Conservation (phyloP, 2,329 filamentous ascomycete genomes). For the Botryotinia calthae region DNA sequence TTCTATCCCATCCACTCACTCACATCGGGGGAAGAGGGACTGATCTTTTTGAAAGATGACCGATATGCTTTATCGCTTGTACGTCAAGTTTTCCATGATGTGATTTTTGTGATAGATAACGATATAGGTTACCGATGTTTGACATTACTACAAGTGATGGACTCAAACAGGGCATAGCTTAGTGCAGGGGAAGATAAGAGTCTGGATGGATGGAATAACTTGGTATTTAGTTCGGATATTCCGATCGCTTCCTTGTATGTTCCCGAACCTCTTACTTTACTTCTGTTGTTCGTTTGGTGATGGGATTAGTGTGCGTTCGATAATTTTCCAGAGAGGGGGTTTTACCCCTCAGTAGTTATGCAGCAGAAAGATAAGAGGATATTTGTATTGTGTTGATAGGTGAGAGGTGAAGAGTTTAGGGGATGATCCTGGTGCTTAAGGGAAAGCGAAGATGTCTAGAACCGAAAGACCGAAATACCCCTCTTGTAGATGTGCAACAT, state of each 20-base stretch:
- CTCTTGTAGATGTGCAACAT: background rate
- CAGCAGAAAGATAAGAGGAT: background rate
- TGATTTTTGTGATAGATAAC: background rate
- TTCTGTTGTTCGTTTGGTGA: background rate
- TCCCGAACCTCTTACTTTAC: background rate
- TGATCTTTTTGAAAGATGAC: background rate
- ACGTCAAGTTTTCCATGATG: background rate
- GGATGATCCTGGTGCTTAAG: background rate
- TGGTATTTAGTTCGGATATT: background rate
- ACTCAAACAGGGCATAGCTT: background rate
- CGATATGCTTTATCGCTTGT: background rate
- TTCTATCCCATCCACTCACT: background rate
- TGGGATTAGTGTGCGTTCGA: background rate
- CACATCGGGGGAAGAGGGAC: background rate
- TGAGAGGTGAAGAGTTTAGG: background rate
- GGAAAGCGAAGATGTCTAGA: background rate
- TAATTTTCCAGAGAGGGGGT: background rate
- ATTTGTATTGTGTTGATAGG: background rate
- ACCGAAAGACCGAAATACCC: background rate
- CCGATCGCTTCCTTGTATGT: background rate
- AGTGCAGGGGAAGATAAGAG: background rate
- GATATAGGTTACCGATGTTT: background rate
- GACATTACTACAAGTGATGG: background rate
- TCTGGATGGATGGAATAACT: background rate
- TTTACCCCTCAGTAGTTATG: conserved; percentile 1